phyloP scores from a whole-genome alignment of 768 basidiomycete species.

The Boletellus sp. region DNA sequence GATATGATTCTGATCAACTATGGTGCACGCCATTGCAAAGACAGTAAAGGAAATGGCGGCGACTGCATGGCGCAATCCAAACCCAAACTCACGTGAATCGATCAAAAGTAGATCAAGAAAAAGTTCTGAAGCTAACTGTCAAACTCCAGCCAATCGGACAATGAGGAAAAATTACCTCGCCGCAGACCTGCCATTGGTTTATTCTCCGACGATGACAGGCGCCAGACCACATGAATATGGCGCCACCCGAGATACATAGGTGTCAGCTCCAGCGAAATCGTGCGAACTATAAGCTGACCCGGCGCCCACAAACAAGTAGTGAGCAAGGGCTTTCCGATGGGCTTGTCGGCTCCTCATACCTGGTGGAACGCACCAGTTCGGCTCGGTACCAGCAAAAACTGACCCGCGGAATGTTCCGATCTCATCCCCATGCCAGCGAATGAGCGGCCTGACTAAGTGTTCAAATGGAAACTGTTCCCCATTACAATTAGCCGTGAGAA shows the following conservation, averaged over 20 bases:
- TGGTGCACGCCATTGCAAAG: not conserved
- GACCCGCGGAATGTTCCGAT: not conserved
- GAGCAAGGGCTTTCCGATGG: not conserved
- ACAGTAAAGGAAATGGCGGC: not conserved
- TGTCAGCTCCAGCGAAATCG: too few species aligned
- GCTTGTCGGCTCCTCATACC: not conserved
- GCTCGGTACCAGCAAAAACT: not conserved
- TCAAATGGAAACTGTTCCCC: constrained; percentile 19
- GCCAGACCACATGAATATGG: not conserved
- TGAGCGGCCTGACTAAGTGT: not conserved
- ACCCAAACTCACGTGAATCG: constrained; percentile 1
- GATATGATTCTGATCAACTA: not conserved
- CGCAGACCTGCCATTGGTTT: not conserved
- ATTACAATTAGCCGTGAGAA: constrained; percentile 16
- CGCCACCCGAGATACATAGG: too few species aligned
- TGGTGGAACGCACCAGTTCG: not conserved
- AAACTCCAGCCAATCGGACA: constrained; percentile 1
- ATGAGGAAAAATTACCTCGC: not conserved
- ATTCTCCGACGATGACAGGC: constrained; percentile 4
- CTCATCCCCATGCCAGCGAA: not conserved
- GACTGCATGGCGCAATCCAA: constrained; percentile 2
- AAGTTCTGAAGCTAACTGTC: not conserved
- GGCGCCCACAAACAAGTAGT: not conserved
- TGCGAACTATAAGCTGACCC: too few species aligned
- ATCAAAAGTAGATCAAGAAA: constrained; percentile 10